A percentile compares a stretch with the other conserved stretches of the same genome.
Conservation (phyloP, 305 asterid species). For the Ilex paraguariensis region DNA sequence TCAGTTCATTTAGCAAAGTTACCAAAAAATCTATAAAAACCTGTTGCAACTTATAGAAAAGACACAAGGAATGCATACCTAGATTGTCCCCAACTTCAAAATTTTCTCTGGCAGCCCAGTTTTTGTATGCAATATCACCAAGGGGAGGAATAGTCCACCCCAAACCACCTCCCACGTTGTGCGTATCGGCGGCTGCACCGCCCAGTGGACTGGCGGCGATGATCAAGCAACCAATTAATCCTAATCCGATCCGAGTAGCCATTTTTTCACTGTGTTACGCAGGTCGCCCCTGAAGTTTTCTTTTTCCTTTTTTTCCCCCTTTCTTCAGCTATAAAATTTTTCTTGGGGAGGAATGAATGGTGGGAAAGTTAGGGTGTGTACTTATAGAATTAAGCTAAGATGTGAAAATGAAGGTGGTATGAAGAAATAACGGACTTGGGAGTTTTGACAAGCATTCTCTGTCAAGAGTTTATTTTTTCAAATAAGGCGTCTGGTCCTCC, state of each 20-base stretch:
- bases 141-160: slow-evolving; percentile 18
- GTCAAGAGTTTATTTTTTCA: no score
- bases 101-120: slow-evolving; percentile 14
- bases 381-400: no score
- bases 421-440: no score
- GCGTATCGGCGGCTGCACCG: not conserved
- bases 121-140: slow-evolving; percentile 18
- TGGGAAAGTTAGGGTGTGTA: no score
- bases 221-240: not conserved
- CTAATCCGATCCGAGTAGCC: not conserved
- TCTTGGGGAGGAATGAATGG: no score
- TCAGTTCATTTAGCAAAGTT: not conserved
- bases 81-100: slow-evolving; percentile 17
- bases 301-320: not conserved
- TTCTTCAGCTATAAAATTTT: no score
- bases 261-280: not conserved
- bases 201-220: not conserved
- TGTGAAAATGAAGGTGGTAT: no score
- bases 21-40: not conserved
- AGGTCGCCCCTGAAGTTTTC: not conserved
- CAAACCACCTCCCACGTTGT: slow-evolving; percentile 9
- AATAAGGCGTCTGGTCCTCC: no score
- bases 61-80: slow-evolving; percentile 4
- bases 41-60: not conserved
- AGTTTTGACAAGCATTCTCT: no score